These are phyloP conservation scores for Trichophyton mentagrophytes DNA, from an alignment of 2,329 filamentous ascomycete species.

Conservation along the genomic window DNA sequence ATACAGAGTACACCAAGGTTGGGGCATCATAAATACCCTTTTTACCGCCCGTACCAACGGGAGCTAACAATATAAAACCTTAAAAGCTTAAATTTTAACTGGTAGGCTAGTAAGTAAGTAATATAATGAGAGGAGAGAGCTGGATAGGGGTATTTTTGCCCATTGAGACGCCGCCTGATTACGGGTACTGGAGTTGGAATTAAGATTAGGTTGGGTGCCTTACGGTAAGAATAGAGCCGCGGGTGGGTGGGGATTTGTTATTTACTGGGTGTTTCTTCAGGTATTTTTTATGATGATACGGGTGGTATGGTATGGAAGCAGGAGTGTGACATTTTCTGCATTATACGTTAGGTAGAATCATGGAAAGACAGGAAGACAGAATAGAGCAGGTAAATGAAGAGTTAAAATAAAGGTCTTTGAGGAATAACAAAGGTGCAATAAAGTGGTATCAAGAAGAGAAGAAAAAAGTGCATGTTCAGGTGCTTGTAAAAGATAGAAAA, in stretches of 20 bases:
- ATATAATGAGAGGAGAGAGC: background rate
- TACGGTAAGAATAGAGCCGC: conserved; percentile 1
- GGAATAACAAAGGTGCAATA: background rate
- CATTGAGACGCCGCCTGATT: background rate
- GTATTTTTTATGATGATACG: no score
- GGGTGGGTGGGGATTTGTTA: background rate
- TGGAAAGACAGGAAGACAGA: background rate
- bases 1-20: no score
- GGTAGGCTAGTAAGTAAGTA: background rate
- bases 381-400: background rate
- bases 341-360: background rate
- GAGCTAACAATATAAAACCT: background rate
- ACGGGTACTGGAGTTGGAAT: background rate
- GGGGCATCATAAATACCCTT: background rate
- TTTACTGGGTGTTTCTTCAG: background rate
- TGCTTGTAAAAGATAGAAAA: conserved; percentile 13
- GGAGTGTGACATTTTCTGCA: background rate
- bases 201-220: background rate
- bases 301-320: background rate
- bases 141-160: background rate
- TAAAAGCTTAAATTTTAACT: background rate
- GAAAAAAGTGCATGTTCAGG: conserved; percentile 6
- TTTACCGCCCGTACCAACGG: background rate
- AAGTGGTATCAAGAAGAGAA: conserved; percentile 7
- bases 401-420: background rate